Conservation (phyloP, 257 asterid species). For the Gentiana macrophylla region DNA sequence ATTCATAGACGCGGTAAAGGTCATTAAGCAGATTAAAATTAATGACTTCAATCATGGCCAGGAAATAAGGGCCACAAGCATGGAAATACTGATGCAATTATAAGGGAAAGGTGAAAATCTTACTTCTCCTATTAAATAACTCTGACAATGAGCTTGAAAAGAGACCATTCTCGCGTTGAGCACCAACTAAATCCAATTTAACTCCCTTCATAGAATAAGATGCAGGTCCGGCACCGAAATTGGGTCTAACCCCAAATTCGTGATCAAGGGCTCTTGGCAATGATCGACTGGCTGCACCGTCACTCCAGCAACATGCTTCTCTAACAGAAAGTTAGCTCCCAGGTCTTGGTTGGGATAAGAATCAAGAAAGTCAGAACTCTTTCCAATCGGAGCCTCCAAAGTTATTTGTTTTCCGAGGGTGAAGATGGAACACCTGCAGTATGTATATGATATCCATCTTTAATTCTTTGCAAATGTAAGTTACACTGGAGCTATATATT, state of each 20-base stretch:
- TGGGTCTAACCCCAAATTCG: conserved; percentile 40
- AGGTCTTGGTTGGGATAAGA: conserved; percentile 48
- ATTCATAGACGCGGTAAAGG: no score
- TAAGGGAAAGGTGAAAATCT: conserved; percentile 14
- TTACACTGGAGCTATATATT: conserved; percentile 4
- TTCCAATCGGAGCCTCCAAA: conserved; percentile 41
- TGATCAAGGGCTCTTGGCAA: conserved; percentile 65
- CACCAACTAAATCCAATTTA: conserved; percentile 45
- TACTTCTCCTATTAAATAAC: conserved; percentile 67
- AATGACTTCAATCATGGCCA: no score
- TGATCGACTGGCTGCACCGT: conserved; percentile 39
- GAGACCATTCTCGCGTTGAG: conserved; percentile 76
- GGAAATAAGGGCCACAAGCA: not conserved
- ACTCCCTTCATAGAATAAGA: conserved; percentile 52
- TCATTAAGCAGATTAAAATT: no score
- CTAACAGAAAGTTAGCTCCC: conserved; percentile 33
- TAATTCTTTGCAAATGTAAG: conserved; percentile 28
- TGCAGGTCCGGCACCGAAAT: conserved; percentile 34
- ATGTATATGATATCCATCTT: conserved; percentile 43
- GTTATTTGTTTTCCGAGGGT: conserved; percentile 43
- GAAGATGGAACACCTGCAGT: conserved; percentile 41
- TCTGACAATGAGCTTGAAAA: conserved; percentile 94
- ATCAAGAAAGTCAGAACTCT: conserved; percentile 47
- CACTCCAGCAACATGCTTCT: conserved; percentile 44
- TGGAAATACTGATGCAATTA: no score